phyloP scores from a whole-genome alignment of 352 stramenopile genomes.

The Globisporangium okanoganense region DNA sequence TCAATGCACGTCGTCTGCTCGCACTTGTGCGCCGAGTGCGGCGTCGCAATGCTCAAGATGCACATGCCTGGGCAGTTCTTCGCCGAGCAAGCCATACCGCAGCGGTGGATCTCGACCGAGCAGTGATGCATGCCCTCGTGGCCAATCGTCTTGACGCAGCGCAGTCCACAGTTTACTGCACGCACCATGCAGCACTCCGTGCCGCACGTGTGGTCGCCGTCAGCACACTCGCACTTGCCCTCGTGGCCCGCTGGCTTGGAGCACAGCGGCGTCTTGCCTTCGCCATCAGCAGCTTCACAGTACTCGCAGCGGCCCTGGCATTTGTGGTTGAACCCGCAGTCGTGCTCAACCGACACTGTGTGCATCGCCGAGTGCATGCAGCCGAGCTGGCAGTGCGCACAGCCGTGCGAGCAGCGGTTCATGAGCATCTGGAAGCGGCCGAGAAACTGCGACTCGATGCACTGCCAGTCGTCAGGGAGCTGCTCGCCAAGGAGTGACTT shows the following conservation, averaged over 20 bases:
- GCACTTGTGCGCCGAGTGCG: constrained; percentile 61
- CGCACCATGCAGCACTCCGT: constrained; percentile 30
- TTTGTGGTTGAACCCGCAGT: constrained; percentile 49
- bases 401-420: constrained; percentile 54
- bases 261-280: constrained; percentile 34
- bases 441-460: constrained; percentile 41
- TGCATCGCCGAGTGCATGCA: constrained; percentile 62
- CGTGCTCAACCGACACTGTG: constrained; percentile 20
- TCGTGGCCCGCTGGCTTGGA: constrained; percentile 56
- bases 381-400: constrained; percentile 43
- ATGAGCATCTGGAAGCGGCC: constrained; percentile 46
- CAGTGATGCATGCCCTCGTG: constrained; percentile 51
- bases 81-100: constrained; percentile 45
- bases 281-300: constrained; percentile 28
- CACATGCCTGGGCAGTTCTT: constrained; percentile 39
- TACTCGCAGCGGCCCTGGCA: constrained; percentile 49
- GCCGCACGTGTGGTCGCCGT: constrained; percentile 65
- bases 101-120: constrained; percentile 51
- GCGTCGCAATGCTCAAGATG: constrained; percentile 43
- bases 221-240: constrained; percentile 55
- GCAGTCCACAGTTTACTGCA: constrained; percentile 49
- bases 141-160: constrained; percentile 38
- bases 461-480: constrained; percentile 43
- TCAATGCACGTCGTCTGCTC: constrained; percentile 52
- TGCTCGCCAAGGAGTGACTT: constrained; percentile 33